Evolutionary conservation across 345 rosid species (phyloP).

Genomic region (Hibiscus trionum): DNA sequence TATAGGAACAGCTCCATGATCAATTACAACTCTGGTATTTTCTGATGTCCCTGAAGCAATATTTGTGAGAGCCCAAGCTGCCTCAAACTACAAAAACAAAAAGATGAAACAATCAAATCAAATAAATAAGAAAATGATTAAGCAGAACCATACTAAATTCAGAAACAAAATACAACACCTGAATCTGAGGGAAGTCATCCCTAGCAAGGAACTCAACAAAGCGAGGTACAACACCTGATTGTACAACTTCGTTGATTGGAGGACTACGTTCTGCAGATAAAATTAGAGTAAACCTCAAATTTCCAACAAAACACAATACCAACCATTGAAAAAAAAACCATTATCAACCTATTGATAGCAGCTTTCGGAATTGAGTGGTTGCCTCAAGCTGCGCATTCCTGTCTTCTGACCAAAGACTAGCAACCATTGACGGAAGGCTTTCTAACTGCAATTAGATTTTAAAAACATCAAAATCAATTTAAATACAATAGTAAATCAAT

Average conservation of each 20-base stretch:
- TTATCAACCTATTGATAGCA: slow-evolving; percentile 58
- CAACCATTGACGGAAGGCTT: slow-evolving; percentile 54
- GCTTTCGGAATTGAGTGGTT: slow-evolving; percentile 55
- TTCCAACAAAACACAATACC: neutral
- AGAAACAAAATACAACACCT: slow-evolving; percentile 26
- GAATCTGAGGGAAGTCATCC: slow-evolving; percentile 71
- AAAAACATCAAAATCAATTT: neutral
- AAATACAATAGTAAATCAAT: neutral
- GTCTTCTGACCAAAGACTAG: slow-evolving; percentile 58
- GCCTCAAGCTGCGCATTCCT: slow-evolving; percentile 50
- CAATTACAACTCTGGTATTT: slow-evolving; percentile 61
- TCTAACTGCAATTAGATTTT: slow-evolving; percentile 37
- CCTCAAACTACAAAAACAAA: slow-evolving; percentile 50
- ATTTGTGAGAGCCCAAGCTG: slow-evolving; percentile 85
- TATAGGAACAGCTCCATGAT: slow-evolving; percentile 64
- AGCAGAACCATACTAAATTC: neutral
- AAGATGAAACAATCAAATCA: neutral
- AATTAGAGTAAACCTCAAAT: neutral
- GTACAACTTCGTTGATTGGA: slow-evolving; percentile 66
- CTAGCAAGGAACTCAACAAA: slow-evolving; percentile 64
- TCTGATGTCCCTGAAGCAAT: slow-evolving; percentile 83
- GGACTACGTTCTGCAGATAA: slow-evolving; percentile 55
- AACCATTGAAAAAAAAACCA: neutral
- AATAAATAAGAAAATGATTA: neutral
- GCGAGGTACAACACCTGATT: slow-evolving; percentile 69